Base-by-base conservation (phyloP, 108 stramenopile genomes). In the Conticribra guillardii region DNA sequence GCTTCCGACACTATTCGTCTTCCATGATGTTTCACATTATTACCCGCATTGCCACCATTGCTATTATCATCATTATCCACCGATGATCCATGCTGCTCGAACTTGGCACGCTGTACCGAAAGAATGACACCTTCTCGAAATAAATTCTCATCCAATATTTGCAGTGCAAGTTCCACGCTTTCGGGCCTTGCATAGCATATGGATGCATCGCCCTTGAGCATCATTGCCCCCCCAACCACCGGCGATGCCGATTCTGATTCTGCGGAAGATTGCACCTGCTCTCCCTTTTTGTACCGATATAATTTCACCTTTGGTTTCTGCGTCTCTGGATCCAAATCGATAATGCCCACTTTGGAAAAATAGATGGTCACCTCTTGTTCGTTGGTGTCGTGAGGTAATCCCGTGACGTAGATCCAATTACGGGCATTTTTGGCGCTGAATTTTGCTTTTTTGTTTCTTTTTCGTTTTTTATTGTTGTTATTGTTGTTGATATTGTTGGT, bases 151-250 rank as follows among this genome's bases (percentile, higher is more conserved):
- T 98, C 94, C 46, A 98, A 72, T 3, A 98, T 71, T 65, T 93
- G 89, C 33, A 98, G 56, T 15, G 96, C 96, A 56, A 98, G 70
- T 17, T 94, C 89, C 0, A 98, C 97, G 41, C 90, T 92, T 71
- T 97, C 97, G 21, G 87, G 73, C 18, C 87, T 81, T 21, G 91
- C 96, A 71, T 93, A 98, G 54, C 96, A 96, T n/a, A 98, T 80
- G 11, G 89, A 88, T 24, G 90, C 96, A 74, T 98, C 98, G 9
- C 98, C 98, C 70, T 98, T 98, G 41, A 88, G 67, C 18, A 67
- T 45, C 91, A 18, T 44, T 24, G 11, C 23, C 27, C 17, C 30
- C 31, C 27, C 58, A 66, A 33, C 37, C 37, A n/a, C n/a, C n/a
- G n/a, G n/a, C n/a, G n/a, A n/a, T n/a, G n/a, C n/a, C n/a, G n/a